Base-by-base conservation (phyloP, 805 yeast genomes). In the Monosporozyma solicola region DNA sequence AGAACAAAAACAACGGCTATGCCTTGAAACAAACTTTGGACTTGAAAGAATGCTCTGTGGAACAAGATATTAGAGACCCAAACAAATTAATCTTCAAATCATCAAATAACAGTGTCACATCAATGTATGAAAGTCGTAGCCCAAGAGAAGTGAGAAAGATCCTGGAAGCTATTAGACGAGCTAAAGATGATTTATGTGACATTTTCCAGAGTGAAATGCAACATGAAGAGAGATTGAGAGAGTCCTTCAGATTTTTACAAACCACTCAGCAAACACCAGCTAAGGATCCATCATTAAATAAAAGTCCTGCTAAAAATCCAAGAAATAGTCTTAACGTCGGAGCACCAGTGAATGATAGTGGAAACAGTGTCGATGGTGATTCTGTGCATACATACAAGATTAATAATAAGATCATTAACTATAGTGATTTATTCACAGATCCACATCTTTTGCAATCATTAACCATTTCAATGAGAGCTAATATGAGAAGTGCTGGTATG, bases 11-110 rank as follows among this genome's bases (percentile, higher is more conserved):
- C 9, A 70, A 72, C 53, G 70, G 74, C 45, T 74, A 84, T 27
- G 80, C 82, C 41, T 92, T 95, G 1, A 82, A 82, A 35, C 85
- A 85, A 59, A 86, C 92, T 68, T 84, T 91, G 85, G 85, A 91
- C 3, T 69, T 90, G 33, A 72, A 79, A 46, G 87, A 84, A 41
- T 79, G 85, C 9, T 72, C 72, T 20, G 65, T 83, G 27, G 57
- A 67, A 10, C 79, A 57, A 51, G 58, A 67, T 54, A 48, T 59
- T 10, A 51, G 54, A 31, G 50, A 55, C 24, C 54, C 54, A 5
- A 59, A 57, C 11, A 55, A 61, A 47, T 48, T 64, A 43, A 52
- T 61, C 7, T 58, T 63, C 35, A 55, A 54, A 16, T 51, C 48
- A 44, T 55, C 22, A 49, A 52, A 45, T 22, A 37, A 41, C 25